Base-by-base conservation (phyloP, 1,139 yeast genomes). In the Taphrina communis region DNA sequence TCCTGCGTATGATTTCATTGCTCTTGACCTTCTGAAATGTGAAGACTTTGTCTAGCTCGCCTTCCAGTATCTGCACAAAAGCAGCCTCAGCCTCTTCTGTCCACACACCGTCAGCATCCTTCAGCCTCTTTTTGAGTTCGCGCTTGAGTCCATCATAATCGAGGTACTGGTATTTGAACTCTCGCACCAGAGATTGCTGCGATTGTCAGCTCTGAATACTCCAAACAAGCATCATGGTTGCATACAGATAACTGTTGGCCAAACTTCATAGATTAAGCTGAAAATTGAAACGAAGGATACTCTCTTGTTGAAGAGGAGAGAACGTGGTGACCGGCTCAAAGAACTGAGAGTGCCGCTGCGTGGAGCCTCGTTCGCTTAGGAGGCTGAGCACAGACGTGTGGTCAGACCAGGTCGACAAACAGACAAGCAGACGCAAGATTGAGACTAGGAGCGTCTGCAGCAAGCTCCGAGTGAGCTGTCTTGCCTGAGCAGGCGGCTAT, bases 1-100 rank as follows among this genome's bases (percentile, higher is more conserved):
- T 87, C 72, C 96, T 82, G 75, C 93, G 83, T 70, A 85, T 80
- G 65, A 89, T 88, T 76, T 89, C 96, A 56, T 88, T 85, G 73
- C 86, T 87, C 77, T 89, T 89, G 60, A 89, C 88, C 76, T 85
- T 87, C 73, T 91, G 89, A 79, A 90, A 90, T 52, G 88, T 86
- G 79, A 85, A 89, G 17, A 90, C 92, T 78, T 90, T 90, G 76
- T 89, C 95, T 76, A 90, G 81, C 75, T 90, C 96, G n/a, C 82
- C 81, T 76, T 89, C 96, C 72, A 90, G 79, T 1, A 83, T 81
- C 59, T 84, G 84, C 66, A 90, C 82, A 75, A 90, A 90, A 35
- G 85, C 85, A 73, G 90, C 93, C 76, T 90, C 96, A 67, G 86
- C 78, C 46, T 84, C 85, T 73, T 88, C 86, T 63, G 85, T 80